Evolutionary conservation across 1,284 basidiomycete species (phyloP).

Genomic region (Mycosarcoma maydis): DNA sequence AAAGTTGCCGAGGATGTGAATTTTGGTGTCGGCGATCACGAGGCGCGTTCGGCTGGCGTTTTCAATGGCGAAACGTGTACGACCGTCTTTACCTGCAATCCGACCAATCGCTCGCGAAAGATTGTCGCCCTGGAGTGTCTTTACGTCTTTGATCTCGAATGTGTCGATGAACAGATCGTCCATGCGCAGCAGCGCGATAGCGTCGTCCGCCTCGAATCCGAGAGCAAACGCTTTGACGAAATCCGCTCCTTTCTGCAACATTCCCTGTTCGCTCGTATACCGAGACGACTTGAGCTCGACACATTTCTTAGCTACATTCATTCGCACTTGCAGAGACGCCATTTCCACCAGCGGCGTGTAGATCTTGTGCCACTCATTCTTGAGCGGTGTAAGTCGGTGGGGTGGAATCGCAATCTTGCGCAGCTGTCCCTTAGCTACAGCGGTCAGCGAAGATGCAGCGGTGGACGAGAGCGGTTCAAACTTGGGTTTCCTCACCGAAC

Average conservation of each 20-base stretch:
- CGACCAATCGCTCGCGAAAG: constrained; percentile 94
- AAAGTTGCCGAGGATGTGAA: constrained; percentile 92
- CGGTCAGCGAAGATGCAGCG: constrained; percentile 16
- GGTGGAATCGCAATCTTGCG: constrained; percentile 83
- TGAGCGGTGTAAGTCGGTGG: constrained; percentile 95
- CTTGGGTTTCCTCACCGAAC: constrained; percentile 9
- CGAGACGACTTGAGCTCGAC: constrained; percentile 97
- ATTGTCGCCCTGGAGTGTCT: constrained; percentile 96
- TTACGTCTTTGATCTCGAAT: constrained; percentile 97
- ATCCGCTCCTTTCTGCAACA: constrained; percentile 94
- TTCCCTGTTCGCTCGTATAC: constrained; percentile 73
- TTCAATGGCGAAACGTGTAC: constrained; percentile 98
- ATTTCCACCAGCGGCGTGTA: constrained; percentile 96
- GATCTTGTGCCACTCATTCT: constrained; percentile 96
- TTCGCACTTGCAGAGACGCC: constrained; percentile 90
- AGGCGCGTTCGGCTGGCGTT: constrained; percentile 95
- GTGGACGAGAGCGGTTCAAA: constrained; percentile 31
- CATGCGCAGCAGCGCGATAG: constrained; percentile 90
- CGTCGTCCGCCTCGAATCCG: constrained; percentile 87
- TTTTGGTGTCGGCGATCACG: constrained; percentile 97
- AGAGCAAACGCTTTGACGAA: constrained; percentile 95
- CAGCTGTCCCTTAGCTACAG: constrained; percentile 52
- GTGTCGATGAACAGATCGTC: constrained; percentile 98
- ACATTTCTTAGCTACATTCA: constrained; percentile 88
- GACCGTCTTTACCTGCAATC: constrained; percentile 96